Conservation (phyloP, 768 basidiomycete genomes). For the Pisolithus albus region DNA sequence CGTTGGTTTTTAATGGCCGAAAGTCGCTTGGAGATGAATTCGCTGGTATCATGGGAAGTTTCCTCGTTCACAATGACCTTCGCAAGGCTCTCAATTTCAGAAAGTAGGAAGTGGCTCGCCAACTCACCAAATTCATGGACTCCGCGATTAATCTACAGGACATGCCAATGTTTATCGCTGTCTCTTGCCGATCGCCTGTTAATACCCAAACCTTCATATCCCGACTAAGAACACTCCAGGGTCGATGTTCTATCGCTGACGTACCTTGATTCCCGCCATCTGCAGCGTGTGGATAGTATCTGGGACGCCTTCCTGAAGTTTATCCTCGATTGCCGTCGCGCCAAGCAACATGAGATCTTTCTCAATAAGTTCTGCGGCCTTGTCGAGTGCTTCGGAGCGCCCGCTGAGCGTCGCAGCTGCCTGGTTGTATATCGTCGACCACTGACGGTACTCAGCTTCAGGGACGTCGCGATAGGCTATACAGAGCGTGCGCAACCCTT, state of each 20-base stretch:
- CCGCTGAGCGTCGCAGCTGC: constrained; percentile 95
- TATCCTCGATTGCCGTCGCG: constrained; percentile 98
- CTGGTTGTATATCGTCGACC: constrained; percentile 82
- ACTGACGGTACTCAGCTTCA: constrained; percentile 83
- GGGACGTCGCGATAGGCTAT: constrained; percentile 91
- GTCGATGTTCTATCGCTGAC: not conserved
- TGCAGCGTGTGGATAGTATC: constrained; percentile 97
- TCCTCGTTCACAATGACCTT: constrained; percentile 95
- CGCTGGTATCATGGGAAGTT: constrained; percentile 69
- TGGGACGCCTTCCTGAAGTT: constrained; percentile 96
- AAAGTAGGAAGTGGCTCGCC: not conserved
- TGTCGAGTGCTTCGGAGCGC: constrained; percentile 89
- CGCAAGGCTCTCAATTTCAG: constrained; percentile 1
- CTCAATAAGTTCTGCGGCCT: constrained; percentile 93
- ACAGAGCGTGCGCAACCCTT: constrained; percentile 94
- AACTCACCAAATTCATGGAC: constrained; percentile 87
- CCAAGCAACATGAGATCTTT: constrained; percentile 89
- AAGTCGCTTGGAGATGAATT: constrained; percentile 83
- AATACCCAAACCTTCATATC: constrained; percentile 84
- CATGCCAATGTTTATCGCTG: constrained; percentile 98
- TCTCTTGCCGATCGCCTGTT: constrained; percentile 97
- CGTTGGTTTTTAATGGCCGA: constrained; percentile 91
- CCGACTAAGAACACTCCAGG: constrained; percentile 2
- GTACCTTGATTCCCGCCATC: constrained; percentile 93
- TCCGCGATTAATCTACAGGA: constrained; percentile 96